Conservation (phyloP, 1,284 basidiomycete species). For the Pascua sp. region DNA sequence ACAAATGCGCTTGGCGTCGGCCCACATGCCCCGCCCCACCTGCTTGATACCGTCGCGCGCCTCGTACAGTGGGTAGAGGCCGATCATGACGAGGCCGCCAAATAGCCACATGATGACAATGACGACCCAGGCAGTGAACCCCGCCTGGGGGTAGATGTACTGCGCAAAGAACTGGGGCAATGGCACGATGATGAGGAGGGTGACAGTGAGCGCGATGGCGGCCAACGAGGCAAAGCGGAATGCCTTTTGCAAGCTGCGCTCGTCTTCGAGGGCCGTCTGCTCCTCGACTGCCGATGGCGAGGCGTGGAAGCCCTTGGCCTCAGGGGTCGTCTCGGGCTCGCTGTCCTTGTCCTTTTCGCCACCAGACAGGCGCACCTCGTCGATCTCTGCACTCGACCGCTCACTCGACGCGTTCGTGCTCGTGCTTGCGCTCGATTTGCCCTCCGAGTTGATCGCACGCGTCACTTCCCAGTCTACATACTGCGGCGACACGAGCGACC, state of each 20-base stretch:
- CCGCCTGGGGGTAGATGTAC: constrained; percentile 64
- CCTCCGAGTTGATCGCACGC: constrained; percentile 62
- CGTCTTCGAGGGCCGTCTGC: constrained; percentile 12
- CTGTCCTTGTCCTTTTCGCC: constrained; percentile 25
- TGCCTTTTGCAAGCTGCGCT: constrained; percentile 59
- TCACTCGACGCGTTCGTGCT: constrained; percentile 22
- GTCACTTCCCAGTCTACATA: constrained; percentile 75
- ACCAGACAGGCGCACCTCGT: constrained; percentile 7
- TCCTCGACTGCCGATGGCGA: neutral
- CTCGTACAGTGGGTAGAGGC: constrained; percentile 81
- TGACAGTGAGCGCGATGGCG: constrained; percentile 57
- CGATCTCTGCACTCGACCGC: too few relatives aligned
- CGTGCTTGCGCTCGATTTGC: constrained; percentile 7
- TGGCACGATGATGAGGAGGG: constrained; percentile 62
- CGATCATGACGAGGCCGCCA: constrained; percentile 66
- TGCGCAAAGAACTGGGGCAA: constrained; percentile 77
- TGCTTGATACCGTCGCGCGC: constrained; percentile 62
- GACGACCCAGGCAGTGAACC: constrained; percentile 62
- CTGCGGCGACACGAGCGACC: constrained; percentile 68
- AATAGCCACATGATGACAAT: constrained; percentile 82
- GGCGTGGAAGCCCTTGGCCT: constrained; percentile 44
- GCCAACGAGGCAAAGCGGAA: constrained; percentile 72
- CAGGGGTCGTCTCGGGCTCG: constrained; percentile 43
- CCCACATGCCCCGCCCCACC: constrained; percentile 48
- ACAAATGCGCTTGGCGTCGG: neutral